Evolutionary conservation across 2,329 filamentous ascomycete species (phyloP).

Genomic region (Myotisia sp.): DNA sequence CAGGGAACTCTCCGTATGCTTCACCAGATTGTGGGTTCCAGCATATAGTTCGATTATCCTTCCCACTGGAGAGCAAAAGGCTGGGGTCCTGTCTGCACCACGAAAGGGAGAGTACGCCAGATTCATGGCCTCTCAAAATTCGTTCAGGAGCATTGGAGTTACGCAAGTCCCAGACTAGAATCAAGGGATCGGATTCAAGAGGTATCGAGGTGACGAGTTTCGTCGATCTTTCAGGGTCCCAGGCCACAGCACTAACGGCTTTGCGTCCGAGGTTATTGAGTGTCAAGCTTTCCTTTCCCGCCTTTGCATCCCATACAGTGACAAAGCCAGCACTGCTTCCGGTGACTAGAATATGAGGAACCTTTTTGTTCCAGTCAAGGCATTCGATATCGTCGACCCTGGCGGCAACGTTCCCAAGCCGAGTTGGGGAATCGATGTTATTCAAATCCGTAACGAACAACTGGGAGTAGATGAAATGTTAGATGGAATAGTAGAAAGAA

Average conservation of each 20-base stretch:
- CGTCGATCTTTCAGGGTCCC: constrained; percentile 89
- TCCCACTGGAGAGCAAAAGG: constrained; percentile 80
- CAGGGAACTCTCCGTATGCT: constrained; percentile 78
- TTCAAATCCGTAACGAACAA: constrained; percentile 92
- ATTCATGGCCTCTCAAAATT: constrained; percentile 73
- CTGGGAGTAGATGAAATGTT: constrained; percentile 16
- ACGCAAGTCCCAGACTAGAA: constrained; percentile 84
- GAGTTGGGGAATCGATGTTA: constrained; percentile 74
- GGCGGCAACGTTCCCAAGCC: constrained; percentile 73
- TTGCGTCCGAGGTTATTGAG: constrained; percentile 82
- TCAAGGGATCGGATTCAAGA: constrained; percentile 73
- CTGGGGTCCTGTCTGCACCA: constrained; percentile 90
- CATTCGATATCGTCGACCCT: constrained; percentile 92
- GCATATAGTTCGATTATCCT: constrained; percentile 86
- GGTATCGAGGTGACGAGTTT: constrained; percentile 87
- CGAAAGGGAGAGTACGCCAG: constrained; percentile 81
- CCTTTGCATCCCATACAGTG: constrained; percentile 96
- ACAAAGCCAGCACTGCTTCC: constrained; percentile 88
- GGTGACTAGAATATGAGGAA: constrained; percentile 88
- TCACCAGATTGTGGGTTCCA: constrained; percentile 94
- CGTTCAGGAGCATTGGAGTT: constrained; percentile 88
- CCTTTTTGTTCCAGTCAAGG: constrained; percentile 96
- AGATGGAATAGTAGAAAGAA: constrained; percentile 3
- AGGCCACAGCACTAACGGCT: constrained; percentile 85
- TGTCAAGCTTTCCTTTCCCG: constrained; percentile 91